These are phyloP conservation scores for Cryptococcus jaspeensis DNA, from an alignment of 1,284 basidiomycete genomes.

Conservation along the genomic window DNA sequence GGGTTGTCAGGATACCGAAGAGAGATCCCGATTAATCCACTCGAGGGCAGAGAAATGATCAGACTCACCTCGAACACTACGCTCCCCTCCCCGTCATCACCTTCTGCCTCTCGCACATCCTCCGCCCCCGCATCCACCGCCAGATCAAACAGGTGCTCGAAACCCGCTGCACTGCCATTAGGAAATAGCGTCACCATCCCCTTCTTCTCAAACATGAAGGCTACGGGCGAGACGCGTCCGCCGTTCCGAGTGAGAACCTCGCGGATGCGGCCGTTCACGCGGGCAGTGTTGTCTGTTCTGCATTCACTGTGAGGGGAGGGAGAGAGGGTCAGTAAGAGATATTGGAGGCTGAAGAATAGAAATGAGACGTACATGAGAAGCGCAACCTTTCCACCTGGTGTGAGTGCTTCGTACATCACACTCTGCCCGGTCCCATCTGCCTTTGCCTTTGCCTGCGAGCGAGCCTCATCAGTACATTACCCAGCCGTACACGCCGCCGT, in stretches of 20 bases:
- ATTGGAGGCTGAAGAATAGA: too few species aligned
- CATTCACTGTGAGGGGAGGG: constrained; percentile 61
- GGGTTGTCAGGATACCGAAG: not conserved
- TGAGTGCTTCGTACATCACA: constrained; percentile 68
- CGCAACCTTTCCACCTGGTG: constrained; percentile 63
- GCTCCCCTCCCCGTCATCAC: constrained; percentile 27
- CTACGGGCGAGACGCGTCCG: constrained; percentile 68
- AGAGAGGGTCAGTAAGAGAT: too few species aligned
- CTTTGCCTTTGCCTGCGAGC: constrained; percentile 24
- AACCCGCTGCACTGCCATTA: constrained; percentile 14
- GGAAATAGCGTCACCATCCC: constrained; percentile 62
- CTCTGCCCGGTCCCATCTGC: constrained; percentile 42
- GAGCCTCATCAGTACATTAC: not conserved
- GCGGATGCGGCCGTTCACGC: constrained; percentile 65
- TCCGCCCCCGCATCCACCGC: constrained; percentile 53
- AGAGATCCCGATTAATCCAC: too few species aligned
- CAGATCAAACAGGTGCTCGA: constrained; percentile 49
- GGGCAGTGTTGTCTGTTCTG: constrained; percentile 68
- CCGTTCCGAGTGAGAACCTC: constrained; percentile 63
- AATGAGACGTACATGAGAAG: constrained; percentile 65
- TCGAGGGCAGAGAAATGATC: not conserved
- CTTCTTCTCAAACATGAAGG: constrained; percentile 71
- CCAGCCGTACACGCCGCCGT: not conserved
- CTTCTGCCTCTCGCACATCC: constrained; percentile 50
- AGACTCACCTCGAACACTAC: constrained; percentile 21